These are phyloP conservation scores for Fusarium annulatum DNA, from an alignment of 2,329 filamentous ascomycete species.

Conservation along the genomic window DNA sequence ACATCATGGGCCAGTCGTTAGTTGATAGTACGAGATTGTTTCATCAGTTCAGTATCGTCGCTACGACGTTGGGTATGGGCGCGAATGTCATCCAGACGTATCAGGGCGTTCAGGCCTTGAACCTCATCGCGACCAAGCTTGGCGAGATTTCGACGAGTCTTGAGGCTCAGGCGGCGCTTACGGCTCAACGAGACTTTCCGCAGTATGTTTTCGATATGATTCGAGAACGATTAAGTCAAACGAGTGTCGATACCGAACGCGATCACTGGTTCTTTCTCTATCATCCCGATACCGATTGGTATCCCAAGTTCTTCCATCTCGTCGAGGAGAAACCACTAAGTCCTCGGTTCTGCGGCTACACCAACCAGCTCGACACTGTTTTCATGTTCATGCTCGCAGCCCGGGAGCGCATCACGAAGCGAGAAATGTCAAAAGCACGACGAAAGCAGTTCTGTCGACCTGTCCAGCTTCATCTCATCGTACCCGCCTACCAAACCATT, in stretches of 20 bases:
- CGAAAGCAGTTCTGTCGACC: constrained; percentile 33
- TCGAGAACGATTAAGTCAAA: constrained; percentile 49
- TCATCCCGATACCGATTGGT: constrained; percentile 56
- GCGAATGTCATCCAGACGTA: constrained; percentile 51
- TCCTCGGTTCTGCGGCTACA: constrained; percentile 53
- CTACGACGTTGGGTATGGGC: constrained; percentile 48
- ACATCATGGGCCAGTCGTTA: constrained; percentile 50
- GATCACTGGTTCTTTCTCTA: constrained; percentile 56
- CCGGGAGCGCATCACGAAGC: constrained; percentile 42
- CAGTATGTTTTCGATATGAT: constrained; percentile 53
- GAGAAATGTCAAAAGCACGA: constrained; percentile 42
- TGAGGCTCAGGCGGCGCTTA: constrained; percentile 51
- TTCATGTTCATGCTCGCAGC: constrained; percentile 55
- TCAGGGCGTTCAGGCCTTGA: constrained; percentile 50
- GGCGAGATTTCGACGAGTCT: constrained; percentile 49
- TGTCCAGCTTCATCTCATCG: constrained; percentile 51
- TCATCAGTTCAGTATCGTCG: constrained; percentile 47
- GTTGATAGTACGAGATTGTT: constrained; percentile 49
- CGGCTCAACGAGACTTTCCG: constrained; percentile 52
- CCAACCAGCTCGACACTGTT: constrained; percentile 54
- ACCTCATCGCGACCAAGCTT: constrained; percentile 51
- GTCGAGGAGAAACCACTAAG: constrained; percentile 49
- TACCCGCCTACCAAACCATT: constrained; percentile 54
- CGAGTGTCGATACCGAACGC: constrained; percentile 44
- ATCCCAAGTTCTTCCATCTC: constrained; percentile 53